phyloP scores from a whole-genome alignment of 495 filamentous ascomycete genomes.

The Daldinia decipiens region DNA sequence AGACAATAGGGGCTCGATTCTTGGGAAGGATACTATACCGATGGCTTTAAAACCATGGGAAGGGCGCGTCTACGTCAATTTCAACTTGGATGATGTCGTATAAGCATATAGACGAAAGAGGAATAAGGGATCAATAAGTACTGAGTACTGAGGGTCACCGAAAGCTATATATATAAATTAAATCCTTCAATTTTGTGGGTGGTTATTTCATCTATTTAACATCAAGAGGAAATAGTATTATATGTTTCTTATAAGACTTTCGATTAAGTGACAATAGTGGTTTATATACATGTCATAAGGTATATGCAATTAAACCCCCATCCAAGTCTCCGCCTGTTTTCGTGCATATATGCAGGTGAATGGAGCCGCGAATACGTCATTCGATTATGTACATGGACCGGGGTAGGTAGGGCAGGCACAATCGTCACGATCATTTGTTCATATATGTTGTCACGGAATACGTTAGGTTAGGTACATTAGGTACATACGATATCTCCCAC shows the following conservation, averaged over 20 bases:
- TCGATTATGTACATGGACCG: slow-evolving; percentile 11
- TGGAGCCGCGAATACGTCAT: slow-evolving; percentile 43
- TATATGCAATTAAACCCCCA: slow-evolving; percentile 14
- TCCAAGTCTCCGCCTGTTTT: background rate
- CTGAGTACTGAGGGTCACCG: too few species aligned
- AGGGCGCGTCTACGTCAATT: slow-evolving; percentile 40
- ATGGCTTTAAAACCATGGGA: slow-evolving; percentile 30
- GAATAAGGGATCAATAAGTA: too few species aligned
- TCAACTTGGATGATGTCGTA: slow-evolving; percentile 1
- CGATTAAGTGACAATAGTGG: background rate
- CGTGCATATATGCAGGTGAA: slow-evolving; percentile 15
- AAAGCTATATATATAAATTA: too few species aligned
- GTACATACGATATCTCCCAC: slow-evolving; percentile 1
- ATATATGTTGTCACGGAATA: slow-evolving; percentile 3
- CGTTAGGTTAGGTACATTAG: slow-evolving; percentile 1
- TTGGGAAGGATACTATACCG: background rate
- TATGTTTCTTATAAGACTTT: too few species aligned
- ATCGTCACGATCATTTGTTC: slow-evolving; percentile 34
- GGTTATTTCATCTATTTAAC: too few species aligned
- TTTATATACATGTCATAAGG: too few species aligned
- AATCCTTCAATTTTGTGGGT: too few species aligned
- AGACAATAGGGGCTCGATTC: background rate
- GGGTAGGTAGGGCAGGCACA: background rate
- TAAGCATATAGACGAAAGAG: background rate
- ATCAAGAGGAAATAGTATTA: too few species aligned